Base-by-base conservation (phyloP, 106 monocot genomes). In the Amphibolis antarctica region DNA sequence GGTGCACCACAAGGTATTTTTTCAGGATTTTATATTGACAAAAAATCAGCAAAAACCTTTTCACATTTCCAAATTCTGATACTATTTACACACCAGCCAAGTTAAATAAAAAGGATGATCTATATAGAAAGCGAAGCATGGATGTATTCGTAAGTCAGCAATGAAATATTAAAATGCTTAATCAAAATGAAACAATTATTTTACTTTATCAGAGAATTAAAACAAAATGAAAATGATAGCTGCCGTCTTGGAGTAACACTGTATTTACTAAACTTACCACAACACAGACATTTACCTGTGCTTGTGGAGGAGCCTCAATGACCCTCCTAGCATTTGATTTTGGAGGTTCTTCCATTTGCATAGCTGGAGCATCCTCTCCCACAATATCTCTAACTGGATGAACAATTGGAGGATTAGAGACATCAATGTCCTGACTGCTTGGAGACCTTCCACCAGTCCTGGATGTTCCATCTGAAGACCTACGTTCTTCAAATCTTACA, bases 341-440 rank as follows among this genome's bases (percentile, higher is more conserved):
- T 62, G 83, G 72, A 58, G 71, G 74, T 25, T 83, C 87, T 31
- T 78, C 73, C 28, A 98, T 72, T 19, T 62, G 65, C 69, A 90
- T 80, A 62, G 72, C 68, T 28, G 96, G 96, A 29, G 45, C 62
- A 70, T 82, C 76, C 60, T 80, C 78, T 28, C 90, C 90, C 62
- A 90, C 72, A 60, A 90, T 85, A 67, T 90, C 96, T 65, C 80
- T 84, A 22, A 90, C 80, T 26, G 90, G 87, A 22, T 90, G 96
- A 55, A 88, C 71, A 55, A 85, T 66, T 1, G 88, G 88, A 42
- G 79, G 75, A 70, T 78, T 89, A 0, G 83, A 64, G 2, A 54
- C 28, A 43, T 44, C 66, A 11, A 63, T 18, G 58, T 69, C 59
- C 44, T 84, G 84, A 63, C 66, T 66, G 23, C 70, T 74, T 26